Evolutionary conservation across 2,329 filamentous ascomycete genomes (phyloP).

Genomic region (Sporothrix mexicana): DNA sequence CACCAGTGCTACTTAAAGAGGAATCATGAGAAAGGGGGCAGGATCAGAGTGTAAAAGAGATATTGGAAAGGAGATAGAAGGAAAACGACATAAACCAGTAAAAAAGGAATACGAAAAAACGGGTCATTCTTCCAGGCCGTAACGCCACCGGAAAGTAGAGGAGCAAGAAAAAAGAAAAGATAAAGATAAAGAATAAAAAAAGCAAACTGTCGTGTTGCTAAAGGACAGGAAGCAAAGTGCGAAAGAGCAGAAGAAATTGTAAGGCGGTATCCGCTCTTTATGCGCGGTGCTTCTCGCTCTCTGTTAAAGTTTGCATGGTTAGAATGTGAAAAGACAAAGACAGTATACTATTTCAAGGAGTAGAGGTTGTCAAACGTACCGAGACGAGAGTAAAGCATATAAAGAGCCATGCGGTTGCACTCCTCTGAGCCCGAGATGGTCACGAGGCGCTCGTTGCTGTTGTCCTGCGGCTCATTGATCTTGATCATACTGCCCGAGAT

Average conservation of each 20-base stretch:
- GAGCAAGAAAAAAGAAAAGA: slow-evolving; percentile 3
- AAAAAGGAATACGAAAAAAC: neutral
- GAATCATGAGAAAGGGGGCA: neutral
- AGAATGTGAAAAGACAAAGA: neutral
- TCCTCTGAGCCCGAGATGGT: slow-evolving; percentile 98
- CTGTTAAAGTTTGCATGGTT: slow-evolving; percentile 49
- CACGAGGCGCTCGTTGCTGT: slow-evolving; percentile 96
- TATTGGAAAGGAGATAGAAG: neutral
- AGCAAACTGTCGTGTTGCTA: neutral
- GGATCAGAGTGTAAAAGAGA: neutral
- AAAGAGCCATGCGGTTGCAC: slow-evolving; percentile 99
- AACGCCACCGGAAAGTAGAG: slow-evolving; percentile 19
- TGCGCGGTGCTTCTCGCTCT: slow-evolving; percentile 78
- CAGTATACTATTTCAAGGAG: neutral
- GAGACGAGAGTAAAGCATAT: slow-evolving; percentile 97
- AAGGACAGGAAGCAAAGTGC: neutral
- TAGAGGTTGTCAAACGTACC: slow-evolving; percentile 62
- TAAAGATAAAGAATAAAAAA: too few species aligned
- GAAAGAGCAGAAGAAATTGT: too few species aligned
- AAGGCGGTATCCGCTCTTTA: slow-evolving; percentile 42
- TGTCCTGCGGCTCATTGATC: slow-evolving; percentile 99
- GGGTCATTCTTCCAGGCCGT: slow-evolving; percentile 7
- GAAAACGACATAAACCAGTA: neutral
- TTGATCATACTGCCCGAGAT: slow-evolving; percentile 98
- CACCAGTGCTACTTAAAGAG: neutral